Conservation (phyloP, 2,329 filamentous ascomycete species). For the Diaporthe sp. region DNA sequence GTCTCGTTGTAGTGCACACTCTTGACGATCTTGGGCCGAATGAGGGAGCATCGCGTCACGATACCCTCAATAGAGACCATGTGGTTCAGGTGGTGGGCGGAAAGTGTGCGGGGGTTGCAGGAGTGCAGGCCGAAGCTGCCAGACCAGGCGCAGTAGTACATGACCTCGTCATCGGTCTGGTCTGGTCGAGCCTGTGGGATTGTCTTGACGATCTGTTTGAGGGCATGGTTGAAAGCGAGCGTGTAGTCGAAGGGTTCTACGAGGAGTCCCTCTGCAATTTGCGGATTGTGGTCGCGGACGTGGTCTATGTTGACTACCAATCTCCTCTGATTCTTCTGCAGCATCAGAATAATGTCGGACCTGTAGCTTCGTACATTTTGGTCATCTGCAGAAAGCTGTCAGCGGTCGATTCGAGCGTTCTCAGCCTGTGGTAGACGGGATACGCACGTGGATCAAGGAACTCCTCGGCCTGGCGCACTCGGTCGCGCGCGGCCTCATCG, state of each 20-base stretch:
- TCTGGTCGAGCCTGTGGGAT: conserved; percentile 81
- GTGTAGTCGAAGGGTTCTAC: conserved; percentile 90
- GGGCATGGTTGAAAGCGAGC: conserved; percentile 88
- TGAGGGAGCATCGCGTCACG: conserved; percentile 94
- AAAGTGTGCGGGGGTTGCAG: conserved; percentile 93
- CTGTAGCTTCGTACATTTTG: conserved; percentile 80
- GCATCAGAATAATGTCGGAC: conserved; percentile 86
- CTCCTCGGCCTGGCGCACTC: conserved; percentile 88
- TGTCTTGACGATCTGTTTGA: conserved; percentile 89
- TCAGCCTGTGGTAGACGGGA: neutral
- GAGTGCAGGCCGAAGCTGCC: conserved; percentile 96
- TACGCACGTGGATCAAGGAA: conserved; percentile 91
- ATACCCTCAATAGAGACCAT: conserved; percentile 99
- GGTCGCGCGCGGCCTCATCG: conserved; percentile 87
- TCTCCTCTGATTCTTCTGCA: conserved; percentile 75
- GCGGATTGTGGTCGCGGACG: conserved; percentile 86
- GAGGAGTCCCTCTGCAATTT: conserved; percentile 84
- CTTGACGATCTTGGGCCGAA: conserved; percentile 96
- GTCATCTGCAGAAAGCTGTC: conserved; percentile 56
- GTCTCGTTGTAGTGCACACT: conserved; percentile 96
- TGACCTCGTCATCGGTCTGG: conserved; percentile 81
- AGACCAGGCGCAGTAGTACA: conserved; percentile 97
- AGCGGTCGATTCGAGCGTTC: neutral
- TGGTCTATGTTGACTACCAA: conserved; percentile 87
- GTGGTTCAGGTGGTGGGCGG: conserved; percentile 89